These are phyloP conservation scores for Mortierella alpina DNA, from an alignment of 192 early-diverging fungal genomes.

Conservation along the genomic window DNA sequence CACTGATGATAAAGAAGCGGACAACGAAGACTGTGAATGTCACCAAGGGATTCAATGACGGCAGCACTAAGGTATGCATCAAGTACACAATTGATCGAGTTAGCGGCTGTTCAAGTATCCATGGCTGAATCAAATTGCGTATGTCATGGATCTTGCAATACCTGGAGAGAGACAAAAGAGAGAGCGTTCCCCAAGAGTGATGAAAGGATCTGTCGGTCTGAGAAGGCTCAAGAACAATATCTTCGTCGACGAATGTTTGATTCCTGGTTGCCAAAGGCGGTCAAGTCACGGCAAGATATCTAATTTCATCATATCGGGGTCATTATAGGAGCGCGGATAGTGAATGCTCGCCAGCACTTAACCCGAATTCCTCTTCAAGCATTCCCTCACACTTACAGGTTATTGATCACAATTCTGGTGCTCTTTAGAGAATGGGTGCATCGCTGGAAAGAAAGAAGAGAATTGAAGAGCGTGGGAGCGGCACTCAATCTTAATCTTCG, in stretches of 20 bases:
- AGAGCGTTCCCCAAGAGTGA: background rate
- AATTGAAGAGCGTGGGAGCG: background rate
- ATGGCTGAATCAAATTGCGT: background rate
- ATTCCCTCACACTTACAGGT: background rate
- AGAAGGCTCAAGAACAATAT: background rate
- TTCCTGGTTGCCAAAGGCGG: background rate
- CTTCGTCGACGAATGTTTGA: background rate
- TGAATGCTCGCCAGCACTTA: no score
- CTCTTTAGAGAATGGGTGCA: background rate
- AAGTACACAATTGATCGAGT: background rate
- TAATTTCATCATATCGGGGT: no score
- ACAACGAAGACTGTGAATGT: background rate
- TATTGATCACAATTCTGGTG: no score
- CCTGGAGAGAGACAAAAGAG: background rate
- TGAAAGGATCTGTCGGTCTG: background rate
- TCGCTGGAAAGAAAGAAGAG: background rate
- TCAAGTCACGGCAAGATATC: no score
- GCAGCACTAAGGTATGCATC: background rate
- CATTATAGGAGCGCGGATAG: no score
- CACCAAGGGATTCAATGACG: background rate
- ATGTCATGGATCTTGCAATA: background rate
- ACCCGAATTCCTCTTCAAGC: no score
- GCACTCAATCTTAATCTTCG: no score
- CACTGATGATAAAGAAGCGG: background rate
- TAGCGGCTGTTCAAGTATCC: background rate